Conservation (phyloP, 2,329 filamentous ascomycete genomes). For the Aureobasidium sp. region DNA sequence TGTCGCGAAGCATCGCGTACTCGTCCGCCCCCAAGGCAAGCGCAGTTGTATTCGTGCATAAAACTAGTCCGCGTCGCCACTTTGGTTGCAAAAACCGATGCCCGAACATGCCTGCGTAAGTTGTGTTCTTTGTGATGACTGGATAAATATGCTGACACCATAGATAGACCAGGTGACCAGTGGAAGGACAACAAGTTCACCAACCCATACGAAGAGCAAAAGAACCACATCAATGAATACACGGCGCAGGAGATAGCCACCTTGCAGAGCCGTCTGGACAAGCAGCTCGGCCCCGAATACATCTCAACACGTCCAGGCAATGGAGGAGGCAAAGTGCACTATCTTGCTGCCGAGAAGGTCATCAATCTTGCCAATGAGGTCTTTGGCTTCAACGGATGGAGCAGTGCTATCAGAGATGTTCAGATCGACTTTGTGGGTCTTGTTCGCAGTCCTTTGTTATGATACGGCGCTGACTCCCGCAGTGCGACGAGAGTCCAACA, state of each 20-base stretch:
- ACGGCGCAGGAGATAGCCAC: constrained; percentile 88
- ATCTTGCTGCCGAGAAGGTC: constrained; percentile 92
- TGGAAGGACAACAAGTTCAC: constrained; percentile 34
- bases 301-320: constrained; percentile 81
- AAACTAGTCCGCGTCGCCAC: constrained; percentile 8
- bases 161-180: constrained; percentile 30
- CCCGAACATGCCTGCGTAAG: constrained; percentile 19
- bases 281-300: constrained; percentile 92
- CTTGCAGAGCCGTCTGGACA: constrained; percentile 77
- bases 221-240: constrained; percentile 66
- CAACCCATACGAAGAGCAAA: constrained; percentile 76
- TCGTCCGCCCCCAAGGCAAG: constrained; percentile 2
- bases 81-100: constrained; percentile 14
- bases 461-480: neutral
- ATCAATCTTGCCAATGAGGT: constrained; percentile 93
- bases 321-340: constrained; percentile 80
- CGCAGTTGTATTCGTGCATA: constrained; percentile 1
- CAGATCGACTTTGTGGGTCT: constrained; percentile 76
- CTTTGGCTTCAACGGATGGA: constrained; percentile 98
- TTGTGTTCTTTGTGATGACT: neutral
- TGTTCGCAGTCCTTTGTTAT: constrained; percentile 1
- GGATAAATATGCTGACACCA: constrained; percentile 1
- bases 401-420: constrained; percentile 87
- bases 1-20: constrained; percentile 10
- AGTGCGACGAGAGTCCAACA: constrained; percentile 73